Evolutionary conservation across 108 stramenopile species (phyloP), one percentile per base, ranked within the genome.

Genomic region (Nitzschia palea): DNA sequence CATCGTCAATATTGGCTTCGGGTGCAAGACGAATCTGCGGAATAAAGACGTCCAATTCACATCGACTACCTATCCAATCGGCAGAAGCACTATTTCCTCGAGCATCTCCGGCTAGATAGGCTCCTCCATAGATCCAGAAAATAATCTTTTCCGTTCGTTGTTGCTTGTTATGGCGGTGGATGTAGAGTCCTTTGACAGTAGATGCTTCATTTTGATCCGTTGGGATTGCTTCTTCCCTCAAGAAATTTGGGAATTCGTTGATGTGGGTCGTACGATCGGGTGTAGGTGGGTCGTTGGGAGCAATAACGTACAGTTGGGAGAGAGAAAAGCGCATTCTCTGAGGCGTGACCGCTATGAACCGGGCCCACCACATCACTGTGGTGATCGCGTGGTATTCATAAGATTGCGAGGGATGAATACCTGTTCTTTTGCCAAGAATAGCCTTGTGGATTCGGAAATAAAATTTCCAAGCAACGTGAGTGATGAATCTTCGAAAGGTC

Each of bases 91-190:
- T 42, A 77, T 91, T 91, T 28, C 90, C 90, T 36, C 68, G 57
- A 26, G 62, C 69, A 62, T 89, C 86, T 43, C 90, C 90, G 9
- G 76, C 80, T 29, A 92, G 51, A 72, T 79, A 92, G 33, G 90
- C 90, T 14, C 90, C 90, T 40, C 90, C 90, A 43, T 82, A 92
- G 3, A 92, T 59, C 87, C 87, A 92, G 68, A 87, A 84, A 10
- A 92, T 71, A 6, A 87, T 73, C 50, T 83, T 82, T 26, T 82
- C 50, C 4, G 74, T 77, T 25, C 72, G 76, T 42, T 57, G 55
- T 15, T 12, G 20, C 36, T 62, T 67, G 37, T 53, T 30, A 31
- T 50, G 48, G 22, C 74, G 73, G 48, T 86, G 84, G 14, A 89
- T 61, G 51, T 60, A 89, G 61, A 66, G 60, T n/a, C 88, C 88